phyloP scores from a whole-genome alignment of 345 rosid species.

The Corchorus capsularis region DNA sequence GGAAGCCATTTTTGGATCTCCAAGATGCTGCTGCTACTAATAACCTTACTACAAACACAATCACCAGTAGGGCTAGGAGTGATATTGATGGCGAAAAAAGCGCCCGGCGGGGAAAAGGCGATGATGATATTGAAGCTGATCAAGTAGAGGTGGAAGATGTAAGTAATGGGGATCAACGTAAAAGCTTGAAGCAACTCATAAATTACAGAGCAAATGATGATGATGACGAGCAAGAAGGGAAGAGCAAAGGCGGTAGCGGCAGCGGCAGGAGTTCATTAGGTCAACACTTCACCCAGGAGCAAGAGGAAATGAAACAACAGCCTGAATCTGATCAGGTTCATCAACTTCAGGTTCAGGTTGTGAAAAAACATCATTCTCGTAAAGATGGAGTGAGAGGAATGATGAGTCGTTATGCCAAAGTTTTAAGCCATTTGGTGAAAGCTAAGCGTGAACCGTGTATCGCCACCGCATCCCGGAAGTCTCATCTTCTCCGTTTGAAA shows the following conservation, averaged over 20 bases:
- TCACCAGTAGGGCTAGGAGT: too few species aligned
- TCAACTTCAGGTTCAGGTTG: slow-evolving; percentile 43
- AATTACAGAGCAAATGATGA: slow-evolving; percentile 24
- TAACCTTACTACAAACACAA: too few species aligned
- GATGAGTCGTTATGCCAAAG: slow-evolving; percentile 64
- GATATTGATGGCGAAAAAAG: background rate
- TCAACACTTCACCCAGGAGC: slow-evolving; percentile 48
- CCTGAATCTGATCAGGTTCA: too few species aligned
- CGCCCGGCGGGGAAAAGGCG: background rate
- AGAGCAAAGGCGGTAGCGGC: slow-evolving; percentile 10
- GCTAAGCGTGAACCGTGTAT: slow-evolving; percentile 39
- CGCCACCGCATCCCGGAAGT: slow-evolving; percentile 24
- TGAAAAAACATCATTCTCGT: slow-evolving; percentile 34
- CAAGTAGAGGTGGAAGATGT: background rate
- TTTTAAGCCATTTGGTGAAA: slow-evolving; percentile 56
- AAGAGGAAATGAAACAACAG: too few species aligned
- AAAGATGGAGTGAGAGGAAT: slow-evolving; percentile 55
- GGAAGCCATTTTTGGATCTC: slow-evolving; percentile 48
- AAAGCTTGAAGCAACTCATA: slow-evolving; percentile 67
- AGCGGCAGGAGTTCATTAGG: slow-evolving; percentile 46
- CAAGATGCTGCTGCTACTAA: background rate
- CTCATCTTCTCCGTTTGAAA: slow-evolving; percentile 26
- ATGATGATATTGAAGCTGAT: slow-evolving; percentile 15
- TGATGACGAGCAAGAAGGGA: slow-evolving; percentile 16
- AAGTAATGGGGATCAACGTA: slow-evolving; percentile 27